These are phyloP conservation scores for Xylaria sp. DNA, from an alignment of 2,329 filamentous ascomycete species.

Conservation along the genomic window DNA sequence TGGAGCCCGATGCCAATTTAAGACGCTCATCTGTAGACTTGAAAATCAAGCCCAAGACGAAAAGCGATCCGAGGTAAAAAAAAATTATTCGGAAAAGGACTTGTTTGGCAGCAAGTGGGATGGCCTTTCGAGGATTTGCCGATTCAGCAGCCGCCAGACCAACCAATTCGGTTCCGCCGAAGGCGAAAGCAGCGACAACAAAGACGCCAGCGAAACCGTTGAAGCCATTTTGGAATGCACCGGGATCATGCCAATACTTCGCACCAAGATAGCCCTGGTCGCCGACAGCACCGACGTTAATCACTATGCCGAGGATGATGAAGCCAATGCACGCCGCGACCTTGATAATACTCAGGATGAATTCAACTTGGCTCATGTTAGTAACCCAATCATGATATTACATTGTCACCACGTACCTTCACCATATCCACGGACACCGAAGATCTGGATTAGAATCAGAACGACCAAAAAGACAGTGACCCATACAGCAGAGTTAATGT, in stretches of 20 bases:
- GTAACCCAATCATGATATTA: conserved; percentile 37
- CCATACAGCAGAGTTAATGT: conserved; percentile 64
- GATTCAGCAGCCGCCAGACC: conserved; percentile 64
- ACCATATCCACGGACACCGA: conserved; percentile 67
- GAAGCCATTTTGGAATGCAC: conserved; percentile 63
- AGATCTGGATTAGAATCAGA: conserved; percentile 63
- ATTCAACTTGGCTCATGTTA: conserved; percentile 59
- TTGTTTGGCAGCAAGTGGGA: conserved; percentile 63
- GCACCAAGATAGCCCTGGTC: conserved; percentile 68
- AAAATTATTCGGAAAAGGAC: conserved; percentile 67
- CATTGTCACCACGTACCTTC: conserved; percentile 52
- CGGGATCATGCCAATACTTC: conserved; percentile 68
- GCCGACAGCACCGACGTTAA: conserved; percentile 67
- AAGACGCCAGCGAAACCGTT: conserved; percentile 63
- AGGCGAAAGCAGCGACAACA: conserved; percentile 62
- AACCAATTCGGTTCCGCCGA: conserved; percentile 63
- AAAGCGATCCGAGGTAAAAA: too few species aligned
- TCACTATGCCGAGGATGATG: conserved; percentile 70
- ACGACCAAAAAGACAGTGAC: conserved; percentile 65
- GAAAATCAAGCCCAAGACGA: conserved; percentile 62
- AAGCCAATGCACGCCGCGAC: conserved; percentile 69
- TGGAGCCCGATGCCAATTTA: conserved; percentile 51
- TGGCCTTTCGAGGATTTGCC: conserved; percentile 58
- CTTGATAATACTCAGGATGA: conserved; percentile 67
- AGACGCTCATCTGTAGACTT: conserved; percentile 56